phyloP scores from a whole-genome alignment of 169 alveolate genomes.

The Plasmodium malariae region DNA sequence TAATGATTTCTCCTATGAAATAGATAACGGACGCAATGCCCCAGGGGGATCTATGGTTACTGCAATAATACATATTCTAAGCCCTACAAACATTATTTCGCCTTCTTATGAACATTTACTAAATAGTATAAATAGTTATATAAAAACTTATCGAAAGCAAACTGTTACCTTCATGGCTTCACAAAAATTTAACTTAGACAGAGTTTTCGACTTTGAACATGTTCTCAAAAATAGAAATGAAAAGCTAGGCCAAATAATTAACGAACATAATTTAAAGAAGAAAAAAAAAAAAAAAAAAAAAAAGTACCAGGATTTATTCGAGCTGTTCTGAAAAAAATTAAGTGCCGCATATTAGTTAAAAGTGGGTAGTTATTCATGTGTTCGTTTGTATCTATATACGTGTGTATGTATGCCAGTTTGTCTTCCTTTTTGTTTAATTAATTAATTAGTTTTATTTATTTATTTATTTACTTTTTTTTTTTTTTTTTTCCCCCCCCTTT shows the following conservation, averaged over 20 bases:
- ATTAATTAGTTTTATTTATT: no score
- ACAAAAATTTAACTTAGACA: slow-evolving; percentile 33
- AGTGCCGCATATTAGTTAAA: no score
- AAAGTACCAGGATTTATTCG: no score
- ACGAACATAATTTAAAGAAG: slow-evolving; percentile 3
- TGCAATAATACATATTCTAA: slow-evolving; percentile 24
- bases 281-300: slow-evolving; percentile 16
- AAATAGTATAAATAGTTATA: slow-evolving; percentile 14
- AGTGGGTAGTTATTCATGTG: background rate
- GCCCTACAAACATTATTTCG: background rate
- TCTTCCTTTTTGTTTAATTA: background rate
- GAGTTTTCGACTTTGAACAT: slow-evolving; percentile 47
- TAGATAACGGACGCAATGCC: slow-evolving; percentile 12
- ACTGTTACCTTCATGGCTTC: slow-evolving; percentile 39
- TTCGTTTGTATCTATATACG: background rate
- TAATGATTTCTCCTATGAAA: slow-evolving; percentile 28
- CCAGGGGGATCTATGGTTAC: slow-evolving; percentile 53
- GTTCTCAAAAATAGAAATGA: slow-evolving; percentile 28
- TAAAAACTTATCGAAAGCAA: slow-evolving; percentile 14
- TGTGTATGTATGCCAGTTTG: background rate
- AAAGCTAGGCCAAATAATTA: slow-evolving; percentile 19
- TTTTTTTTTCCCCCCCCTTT: no score
- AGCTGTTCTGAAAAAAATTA: no score
- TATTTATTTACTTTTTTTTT: no score
- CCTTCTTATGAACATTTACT: slow-evolving; percentile 41